Evolutionary conservation across 371 early-diverging fungal species (phyloP), one percentile per base, ranked within the genome.

Genomic region (Mortierella sp.): DNA sequence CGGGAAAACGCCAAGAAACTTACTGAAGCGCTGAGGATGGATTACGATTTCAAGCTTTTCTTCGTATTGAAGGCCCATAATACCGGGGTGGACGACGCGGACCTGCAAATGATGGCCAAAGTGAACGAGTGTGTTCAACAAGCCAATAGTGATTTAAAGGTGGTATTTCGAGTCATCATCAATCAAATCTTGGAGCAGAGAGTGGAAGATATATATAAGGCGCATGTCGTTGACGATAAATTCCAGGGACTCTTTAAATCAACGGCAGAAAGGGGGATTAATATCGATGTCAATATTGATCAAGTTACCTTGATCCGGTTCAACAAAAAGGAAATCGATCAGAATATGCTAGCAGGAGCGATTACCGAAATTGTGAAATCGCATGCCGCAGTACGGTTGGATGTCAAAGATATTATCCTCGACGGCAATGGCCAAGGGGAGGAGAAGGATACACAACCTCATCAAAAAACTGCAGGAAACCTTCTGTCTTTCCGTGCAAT

Each of bases 131-230:
- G 63, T 47, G 63, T 70, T 37, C 53, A 55, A 1, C 31, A 61
- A 56, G 62, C 55, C 34, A 7, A 57, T 13, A 42, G 29, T 7
- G 29, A 29, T 13, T 4, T 5, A 43, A 43, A 12, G 17, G 61
- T 62, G 86, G 89, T 64, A 0, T 64, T 45, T 40, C 64, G 55
- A 23, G 54, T 64, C 22, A 64, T 64, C 22, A 28, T 64, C 2
- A 64, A 64, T 23, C 64, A 64, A 10, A 53, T 64, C 40, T 8
- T 10, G 17, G 28, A 23, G 54, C 6, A 31, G 2, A 1, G 34
- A 35, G 40, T 53, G 3, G 53, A 28, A 22, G 23, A 54, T 5
- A 49, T 64, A 54, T 64, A 64, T 54, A 5, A 64, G n/a, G 5
- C 22, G 13, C 1, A 53, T 12, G 3, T 32, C 13, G 49, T 28